These are phyloP conservation scores for Hibiscus syriacus DNA, from an alignment of 345 rosid genomes.

Conservation along the genomic window DNA sequence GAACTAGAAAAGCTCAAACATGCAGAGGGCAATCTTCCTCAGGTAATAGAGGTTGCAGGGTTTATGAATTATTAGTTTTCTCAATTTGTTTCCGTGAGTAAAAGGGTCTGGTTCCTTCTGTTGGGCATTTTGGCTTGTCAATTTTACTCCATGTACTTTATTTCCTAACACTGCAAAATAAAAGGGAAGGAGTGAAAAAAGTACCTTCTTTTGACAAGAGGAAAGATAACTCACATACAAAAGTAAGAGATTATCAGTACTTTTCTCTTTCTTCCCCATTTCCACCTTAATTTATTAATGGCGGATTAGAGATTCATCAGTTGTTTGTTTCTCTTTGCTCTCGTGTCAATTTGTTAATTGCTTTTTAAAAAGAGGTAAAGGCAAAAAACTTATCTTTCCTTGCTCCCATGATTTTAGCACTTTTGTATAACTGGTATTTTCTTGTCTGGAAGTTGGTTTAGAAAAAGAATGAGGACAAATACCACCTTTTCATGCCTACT, in stretches of 20 bases:
- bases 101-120: neutral
- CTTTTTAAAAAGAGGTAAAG: neutral
- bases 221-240: neutral
- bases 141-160: neutral
- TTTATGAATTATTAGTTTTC: neutral
- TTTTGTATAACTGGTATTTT: neutral
- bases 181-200: neutral
- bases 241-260: neutral
- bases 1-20: constrained; percentile 75
- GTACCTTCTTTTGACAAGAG: neutral
- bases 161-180: neutral
- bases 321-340: neutral
- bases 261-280: neutral
- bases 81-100: neutral
- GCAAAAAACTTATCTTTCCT: neutral
- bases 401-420: neutral
- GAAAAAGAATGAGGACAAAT: neutral
- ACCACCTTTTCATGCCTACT: neutral
- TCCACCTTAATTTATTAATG: neutral
- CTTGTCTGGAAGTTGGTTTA: neutral
- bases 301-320: neutral
- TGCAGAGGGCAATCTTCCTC: constrained; percentile 64
- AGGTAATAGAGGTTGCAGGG: constrained; percentile 36
- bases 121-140: neutral
- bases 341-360: neutral